Percentiles rank a stretch among this genome's conserved stretches.
Conservation (phyloP, 2,329 filamentous ascomycete genomes). For the Samsoniella hepiali region DNA sequence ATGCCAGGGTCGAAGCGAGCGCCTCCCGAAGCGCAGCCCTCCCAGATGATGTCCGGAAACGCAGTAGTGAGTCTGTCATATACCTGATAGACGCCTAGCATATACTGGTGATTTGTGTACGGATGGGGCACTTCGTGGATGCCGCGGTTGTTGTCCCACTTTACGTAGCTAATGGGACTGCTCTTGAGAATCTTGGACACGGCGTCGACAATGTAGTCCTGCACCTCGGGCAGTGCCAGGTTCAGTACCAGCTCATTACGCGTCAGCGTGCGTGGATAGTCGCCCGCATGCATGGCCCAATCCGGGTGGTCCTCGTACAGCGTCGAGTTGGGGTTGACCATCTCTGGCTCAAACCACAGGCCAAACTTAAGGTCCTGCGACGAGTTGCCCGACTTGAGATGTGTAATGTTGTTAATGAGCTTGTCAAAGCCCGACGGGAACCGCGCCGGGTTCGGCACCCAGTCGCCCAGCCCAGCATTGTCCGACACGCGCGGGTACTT, state of each 20-base stretch:
- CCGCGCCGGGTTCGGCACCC: conserved; percentile 54
- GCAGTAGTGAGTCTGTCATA: conserved; percentile 56
- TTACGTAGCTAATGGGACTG: conserved; percentile 57
- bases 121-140: conserved; percentile 59
- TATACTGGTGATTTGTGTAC: conserved; percentile 55
- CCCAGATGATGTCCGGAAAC: conserved; percentile 62
- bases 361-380: conserved; percentile 55
- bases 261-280: conserved; percentile 52
- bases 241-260: conserved; percentile 62
- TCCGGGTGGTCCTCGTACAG: conserved; percentile 61
- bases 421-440: conserved; percentile 56
- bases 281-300: conserved; percentile 58
- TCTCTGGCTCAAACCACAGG: conserved; percentile 66
- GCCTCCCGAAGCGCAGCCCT: conserved; percentile 63
- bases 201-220: conserved; percentile 57
- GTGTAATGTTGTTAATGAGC: conserved; percentile 50
- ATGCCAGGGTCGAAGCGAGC: conserved; percentile 62
- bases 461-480: conserved; percentile 59
- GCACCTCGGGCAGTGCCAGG: conserved; percentile 57
- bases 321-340: conserved; percentile 61
- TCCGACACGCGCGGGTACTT: conserved; percentile 58
- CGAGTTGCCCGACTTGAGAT: conserved; percentile 45
- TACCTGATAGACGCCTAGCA: conserved; percentile 61
- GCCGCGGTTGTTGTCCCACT: conserved; percentile 66
- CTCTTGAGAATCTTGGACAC: conserved; percentile 53